Evolutionary conservation across 192 early-diverging fungal genomes (phyloP), one percentile per base, ranked within the genome.

Genomic region (Endogone sp.): DNA sequence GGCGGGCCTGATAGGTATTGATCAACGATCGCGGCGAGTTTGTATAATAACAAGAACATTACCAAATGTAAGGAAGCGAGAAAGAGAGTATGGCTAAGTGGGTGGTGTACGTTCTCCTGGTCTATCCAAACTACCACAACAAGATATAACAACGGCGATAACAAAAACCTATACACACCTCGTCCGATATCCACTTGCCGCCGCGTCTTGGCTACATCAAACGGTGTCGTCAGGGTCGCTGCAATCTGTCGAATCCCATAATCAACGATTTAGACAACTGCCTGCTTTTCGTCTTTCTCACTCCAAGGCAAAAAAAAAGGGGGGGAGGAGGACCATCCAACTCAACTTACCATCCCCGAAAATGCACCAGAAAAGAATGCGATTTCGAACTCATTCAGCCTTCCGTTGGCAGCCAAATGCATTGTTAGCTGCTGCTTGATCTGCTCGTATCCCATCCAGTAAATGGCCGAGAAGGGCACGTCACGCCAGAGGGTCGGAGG

Each of bases 181-280:
- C 68, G 26, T 57, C 31, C 22, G 9, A 62, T 61, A 29, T 72
- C 74, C 55, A 95, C 88, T 75, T 98, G 97, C 28, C 93, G 85
- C 28, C 90, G 77, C 0, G 97, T 97, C 71, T 98, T 98, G 67
- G 93, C 91, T 3, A 98, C 94, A 82, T 98, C 97, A 82, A 98
- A 97, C 22, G 97, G 97, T 3, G 90, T 95, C 3, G 97, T 98
- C 24, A 93, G 24, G 2, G 86, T 78, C 4, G 97, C 95, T 9
- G 97, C 94, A 69, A 92, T 57, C 88, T 90, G 74, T 23, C 21
- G 16, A 49, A 31, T 23, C 22, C 22, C 1, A 21, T 60, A 6
- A 60, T 11, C 1, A 21, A 49, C 37, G 9, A 49, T 49, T 16
- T 49, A 6, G 16, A 6, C 6, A 16, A 16, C 16, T 49, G 37